Evolutionary conservation across 768 basidiomycete genomes (phyloP).

Genomic region (Butyriboletus loyo): DNA sequence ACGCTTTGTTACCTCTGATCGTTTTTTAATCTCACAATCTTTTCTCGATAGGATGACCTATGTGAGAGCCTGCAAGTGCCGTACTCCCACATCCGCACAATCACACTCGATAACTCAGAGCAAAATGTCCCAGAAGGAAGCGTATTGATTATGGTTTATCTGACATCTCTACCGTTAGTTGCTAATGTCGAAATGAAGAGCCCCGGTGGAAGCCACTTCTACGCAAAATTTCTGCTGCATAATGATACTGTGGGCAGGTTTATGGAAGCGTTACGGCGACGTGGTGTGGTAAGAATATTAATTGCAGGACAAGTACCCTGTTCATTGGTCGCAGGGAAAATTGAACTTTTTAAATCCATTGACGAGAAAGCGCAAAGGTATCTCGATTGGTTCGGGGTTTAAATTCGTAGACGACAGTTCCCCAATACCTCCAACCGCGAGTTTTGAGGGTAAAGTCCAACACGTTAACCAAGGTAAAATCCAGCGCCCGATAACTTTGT

Average conservation of each 20-base stretch:
- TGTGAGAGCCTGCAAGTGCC: slow-evolving; percentile 51
- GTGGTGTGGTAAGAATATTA: slow-evolving; percentile 43
- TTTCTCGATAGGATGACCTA: slow-evolving; percentile 39
- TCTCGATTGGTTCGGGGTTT: slow-evolving; percentile 29
- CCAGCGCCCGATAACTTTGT: background rate
- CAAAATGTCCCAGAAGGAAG: slow-evolving; percentile 16
- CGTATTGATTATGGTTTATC: slow-evolving; percentile 27
- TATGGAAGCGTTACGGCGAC: slow-evolving; percentile 37
- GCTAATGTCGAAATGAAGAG: slow-evolving; percentile 27
- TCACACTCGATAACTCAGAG: slow-evolving; percentile 26
- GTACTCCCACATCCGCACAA: slow-evolving; percentile 34
- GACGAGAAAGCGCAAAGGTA: slow-evolving; percentile 15
- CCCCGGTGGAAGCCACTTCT: slow-evolving; percentile 17
- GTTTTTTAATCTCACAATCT: slow-evolving; percentile 1
- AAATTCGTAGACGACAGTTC: slow-evolving; percentile 22
- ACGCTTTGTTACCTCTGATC: background rate
- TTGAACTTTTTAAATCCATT: slow-evolving; percentile 25
- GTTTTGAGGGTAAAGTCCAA: slow-evolving; percentile 34
- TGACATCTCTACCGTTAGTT: slow-evolving; percentile 40
- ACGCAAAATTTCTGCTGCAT: slow-evolving; percentile 40
- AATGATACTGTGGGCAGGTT: slow-evolving; percentile 37
- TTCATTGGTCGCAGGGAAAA: slow-evolving; percentile 27
- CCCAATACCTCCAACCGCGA: slow-evolving; percentile 19
- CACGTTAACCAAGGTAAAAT: slow-evolving; percentile 28
- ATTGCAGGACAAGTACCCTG: background rate